These are phyloP conservation scores for Geoglossum cookeanum DNA, from an alignment of 2,329 filamentous ascomycete species.

Conservation along the genomic window DNA sequence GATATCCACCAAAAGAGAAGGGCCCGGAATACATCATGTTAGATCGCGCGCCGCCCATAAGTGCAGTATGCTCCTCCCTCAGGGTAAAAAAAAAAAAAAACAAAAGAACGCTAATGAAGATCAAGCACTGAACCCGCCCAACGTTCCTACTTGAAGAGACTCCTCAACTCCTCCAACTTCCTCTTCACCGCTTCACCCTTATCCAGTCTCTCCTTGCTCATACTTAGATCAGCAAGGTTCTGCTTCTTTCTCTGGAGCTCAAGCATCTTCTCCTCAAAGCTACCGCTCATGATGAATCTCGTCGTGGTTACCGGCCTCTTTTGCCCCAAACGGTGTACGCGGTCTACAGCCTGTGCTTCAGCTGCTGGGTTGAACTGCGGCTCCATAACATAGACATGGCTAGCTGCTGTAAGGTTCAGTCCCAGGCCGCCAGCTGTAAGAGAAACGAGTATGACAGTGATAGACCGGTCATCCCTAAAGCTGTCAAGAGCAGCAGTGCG, in stretches of 20 bases:
- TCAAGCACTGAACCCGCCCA: neutral
- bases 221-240: slow-evolving; percentile 69
- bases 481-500: slow-evolving; percentile 56
- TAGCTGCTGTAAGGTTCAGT: slow-evolving; percentile 73
- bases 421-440: slow-evolving; percentile 85
- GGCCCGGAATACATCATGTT: too few relatives aligned
- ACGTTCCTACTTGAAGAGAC: slow-evolving; percentile 30
- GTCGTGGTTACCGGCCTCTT: slow-evolving; percentile 73
- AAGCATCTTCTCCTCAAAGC: slow-evolving; percentile 89
- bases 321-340: slow-evolving; percentile 81
- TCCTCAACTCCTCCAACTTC: slow-evolving; percentile 40
- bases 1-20: too few relatives aligned
- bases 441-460: slow-evolving; percentile 74
- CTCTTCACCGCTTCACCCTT: slow-evolving; percentile 45
- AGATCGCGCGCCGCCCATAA: too few relatives aligned
- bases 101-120: too few relatives aligned
- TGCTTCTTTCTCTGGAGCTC: slow-evolving; percentile 83
- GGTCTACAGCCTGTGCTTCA: slow-evolving; percentile 84
- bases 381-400: slow-evolving; percentile 90
- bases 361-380: slow-evolving; percentile 94
- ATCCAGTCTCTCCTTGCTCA: slow-evolving; percentile 45
- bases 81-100: too few relatives aligned
- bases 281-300: slow-evolving; percentile 73
- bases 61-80: too few relatives aligned
- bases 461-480: slow-evolving; percentile 52